Conservation (phyloP, 768 basidiomycete genomes). For the Dioszegia aurantiaca region DNA sequence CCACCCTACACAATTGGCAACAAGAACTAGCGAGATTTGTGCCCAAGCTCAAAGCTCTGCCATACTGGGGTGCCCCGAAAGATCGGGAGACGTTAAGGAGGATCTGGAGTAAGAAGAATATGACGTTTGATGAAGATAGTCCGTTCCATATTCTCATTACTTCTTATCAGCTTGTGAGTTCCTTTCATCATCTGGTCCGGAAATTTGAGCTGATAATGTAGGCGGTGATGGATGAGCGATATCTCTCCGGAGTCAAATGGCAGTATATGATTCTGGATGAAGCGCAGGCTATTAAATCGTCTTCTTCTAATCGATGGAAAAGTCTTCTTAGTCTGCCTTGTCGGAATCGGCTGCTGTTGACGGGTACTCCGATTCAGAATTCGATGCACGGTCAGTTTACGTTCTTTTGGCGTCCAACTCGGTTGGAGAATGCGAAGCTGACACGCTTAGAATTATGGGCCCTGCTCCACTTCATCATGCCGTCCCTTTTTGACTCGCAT, state of each 20-base stretch:
- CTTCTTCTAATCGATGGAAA: slow-evolving; percentile 93
- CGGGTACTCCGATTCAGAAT: slow-evolving; percentile 98
- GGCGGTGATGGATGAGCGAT: slow-evolving; percentile 95
- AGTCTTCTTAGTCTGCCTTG: slow-evolving; percentile 93
- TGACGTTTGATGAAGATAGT: slow-evolving; percentile 89
- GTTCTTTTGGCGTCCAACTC: not conserved
- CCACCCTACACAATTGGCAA: slow-evolving; percentile 98
- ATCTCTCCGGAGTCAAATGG: slow-evolving; percentile 97
- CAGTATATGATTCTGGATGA: slow-evolving; percentile 99
- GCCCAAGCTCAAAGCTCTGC: slow-evolving; percentile 85
- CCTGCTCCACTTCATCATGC: slow-evolving; percentile 98
- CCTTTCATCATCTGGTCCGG: not conserved
- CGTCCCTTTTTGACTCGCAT: slow-evolving; percentile 95
- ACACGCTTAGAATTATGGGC: slow-evolving; percentile 82
- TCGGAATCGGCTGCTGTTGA: slow-evolving; percentile 87
- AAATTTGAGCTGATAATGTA: slow-evolving; percentile 44
- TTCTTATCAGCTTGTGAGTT: slow-evolving; percentile 84
- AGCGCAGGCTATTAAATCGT: slow-evolving; percentile 99
- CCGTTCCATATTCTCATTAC: slow-evolving; percentile 96
- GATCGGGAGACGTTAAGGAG: slow-evolving; percentile 90
- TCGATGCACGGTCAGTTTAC: slow-evolving; percentile 84
- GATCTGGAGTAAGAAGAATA: slow-evolving; percentile 97
- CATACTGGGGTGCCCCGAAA: slow-evolving; percentile 97
- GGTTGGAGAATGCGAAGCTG: not conserved
- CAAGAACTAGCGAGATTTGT: slow-evolving; percentile 96